A percentile compares a stretch with the other conserved stretches of the same genome.
These are phyloP conservation scores for Saccharomycopsis javanensis DNA, from an alignment of 805 yeast genomes.

Conservation along the genomic window DNA sequence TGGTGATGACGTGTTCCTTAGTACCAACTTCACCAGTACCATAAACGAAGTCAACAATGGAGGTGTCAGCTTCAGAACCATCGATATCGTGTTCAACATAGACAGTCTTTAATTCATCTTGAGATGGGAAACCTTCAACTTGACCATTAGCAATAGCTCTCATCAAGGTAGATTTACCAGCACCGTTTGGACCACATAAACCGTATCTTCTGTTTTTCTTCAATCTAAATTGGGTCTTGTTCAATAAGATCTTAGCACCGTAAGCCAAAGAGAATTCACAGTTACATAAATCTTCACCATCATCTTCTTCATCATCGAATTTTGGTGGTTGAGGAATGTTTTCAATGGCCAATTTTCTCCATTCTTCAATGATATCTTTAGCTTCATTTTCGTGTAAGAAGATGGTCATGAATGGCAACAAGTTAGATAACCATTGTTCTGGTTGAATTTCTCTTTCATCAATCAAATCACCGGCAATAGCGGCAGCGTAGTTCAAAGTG, in stretches of 20 bases:
- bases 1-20: constrained; percentile 57
- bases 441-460: constrained; percentile 96
- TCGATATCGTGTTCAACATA: constrained; percentile 99
- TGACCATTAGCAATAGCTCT: constrained; percentile 96
- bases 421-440: constrained; percentile 78
- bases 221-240: constrained; percentile 98
- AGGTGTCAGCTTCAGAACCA: constrained; percentile 93
- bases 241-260: constrained; percentile 99
- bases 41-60: constrained; percentile 86
- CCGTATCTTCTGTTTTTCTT: constrained; percentile 99
- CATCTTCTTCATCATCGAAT: constrained; percentile 95
- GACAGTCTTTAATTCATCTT: constrained; percentile 97
- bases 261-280: constrained; percentile 99
- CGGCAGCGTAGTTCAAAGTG: constrained; percentile 77
- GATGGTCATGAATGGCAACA: constrained; percentile 91
- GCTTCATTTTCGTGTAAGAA: constrained; percentile 92
- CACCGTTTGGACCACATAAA: constrained; percentile 99
- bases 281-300: constrained; percentile 99
- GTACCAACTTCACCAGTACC: constrained; percentile 74
- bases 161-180: constrained; percentile 98
- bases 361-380: constrained; percentile 82
- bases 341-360: constrained; percentile 93
- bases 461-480: constrained; percentile 97
- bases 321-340: constrained; percentile 95
- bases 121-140: constrained; percentile 99